These are phyloP conservation scores for Cadophora sp. DNA, from an alignment of 2,329 filamentous ascomycete species.

Conservation along the genomic window DNA sequence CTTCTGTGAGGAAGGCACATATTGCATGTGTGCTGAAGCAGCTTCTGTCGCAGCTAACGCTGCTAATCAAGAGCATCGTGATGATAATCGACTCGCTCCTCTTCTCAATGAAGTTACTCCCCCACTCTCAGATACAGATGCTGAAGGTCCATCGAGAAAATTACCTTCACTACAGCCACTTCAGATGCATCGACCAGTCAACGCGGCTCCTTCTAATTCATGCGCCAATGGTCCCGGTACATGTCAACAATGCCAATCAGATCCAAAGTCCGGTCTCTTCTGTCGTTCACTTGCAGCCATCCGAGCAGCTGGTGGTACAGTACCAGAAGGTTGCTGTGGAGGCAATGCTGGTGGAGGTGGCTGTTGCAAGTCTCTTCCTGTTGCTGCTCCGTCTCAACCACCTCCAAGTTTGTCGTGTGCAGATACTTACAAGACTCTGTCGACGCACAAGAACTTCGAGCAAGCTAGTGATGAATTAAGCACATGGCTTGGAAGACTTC, in stretches of 20 bases:
- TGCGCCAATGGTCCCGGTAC: slow-evolving; percentile 72
- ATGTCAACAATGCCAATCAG: slow-evolving; percentile 78
- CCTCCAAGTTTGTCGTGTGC: slow-evolving; percentile 70
- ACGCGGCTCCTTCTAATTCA: slow-evolving; percentile 36
- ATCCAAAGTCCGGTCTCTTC: slow-evolving; percentile 82
- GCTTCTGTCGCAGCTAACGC: slow-evolving; percentile 45
- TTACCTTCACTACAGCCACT: slow-evolving; percentile 55
- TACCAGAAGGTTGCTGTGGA: slow-evolving; percentile 65
- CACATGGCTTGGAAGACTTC: slow-evolving; percentile 78
- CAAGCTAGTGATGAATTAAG: slow-evolving; percentile 75
- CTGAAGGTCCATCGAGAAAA: slow-evolving; percentile 64
- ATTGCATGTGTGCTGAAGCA: slow-evolving; percentile 79
- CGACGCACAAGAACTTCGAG: slow-evolving; percentile 78
- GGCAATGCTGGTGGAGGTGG: slow-evolving; percentile 64
- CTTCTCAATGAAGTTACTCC: slow-evolving; percentile 58
- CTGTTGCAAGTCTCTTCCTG: slow-evolving; percentile 61
- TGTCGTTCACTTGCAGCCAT: slow-evolving; percentile 80
- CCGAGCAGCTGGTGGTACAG: slow-evolving; percentile 43
- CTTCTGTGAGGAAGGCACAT: slow-evolving; percentile 83
- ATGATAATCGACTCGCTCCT: slow-evolving; percentile 48
- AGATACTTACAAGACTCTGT: slow-evolving; percentile 79
- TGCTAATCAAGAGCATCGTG: slow-evolving; percentile 43
- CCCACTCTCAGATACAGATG: slow-evolving; percentile 60
- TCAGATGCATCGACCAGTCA: slow-evolving; percentile 42
- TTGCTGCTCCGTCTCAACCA: slow-evolving; percentile 40